phyloP scores from a whole-genome alignment of 495 filamentous ascomycete species.

The Baudoinia panamericana region DNA sequence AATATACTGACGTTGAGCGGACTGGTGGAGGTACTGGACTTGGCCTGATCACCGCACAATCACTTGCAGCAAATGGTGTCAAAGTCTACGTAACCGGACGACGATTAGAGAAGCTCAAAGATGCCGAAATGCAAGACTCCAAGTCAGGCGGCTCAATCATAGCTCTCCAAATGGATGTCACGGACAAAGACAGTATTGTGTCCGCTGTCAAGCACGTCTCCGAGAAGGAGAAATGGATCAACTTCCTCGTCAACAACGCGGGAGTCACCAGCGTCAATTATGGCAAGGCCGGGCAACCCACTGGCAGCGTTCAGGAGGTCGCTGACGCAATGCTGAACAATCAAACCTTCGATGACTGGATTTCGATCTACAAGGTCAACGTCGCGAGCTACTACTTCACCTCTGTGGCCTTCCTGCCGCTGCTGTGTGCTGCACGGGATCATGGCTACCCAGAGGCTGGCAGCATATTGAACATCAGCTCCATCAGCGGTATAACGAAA shows the following conservation, averaged over 20 bases:
- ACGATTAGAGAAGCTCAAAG: conserved; percentile 30
- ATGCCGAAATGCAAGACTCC: conserved; percentile 18
- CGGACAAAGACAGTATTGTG: conserved; percentile 29
- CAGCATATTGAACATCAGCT: conserved; percentile 31
- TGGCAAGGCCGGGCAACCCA: conserved; percentile 27
- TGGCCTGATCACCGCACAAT: conserved; percentile 48
- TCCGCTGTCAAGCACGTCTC: conserved; percentile 27
- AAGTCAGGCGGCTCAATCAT: conserved; percentile 15
- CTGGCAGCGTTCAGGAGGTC: conserved; percentile 22
- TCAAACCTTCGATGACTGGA: conserved; percentile 31
- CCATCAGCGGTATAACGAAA: conserved; percentile 31
- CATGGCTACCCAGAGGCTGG: conserved; percentile 11
- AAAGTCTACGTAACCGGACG: conserved; percentile 61
- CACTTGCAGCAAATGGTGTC: conserved; percentile 50
- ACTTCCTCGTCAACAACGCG: conserved; percentile 22
- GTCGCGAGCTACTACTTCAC: conserved; percentile 32
- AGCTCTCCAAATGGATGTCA: conserved; percentile 27
- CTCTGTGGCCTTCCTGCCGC: conserved; percentile 31
- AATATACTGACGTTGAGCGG: not conserved
- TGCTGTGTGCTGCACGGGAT: conserved; percentile 21
- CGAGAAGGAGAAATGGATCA: conserved; percentile 25
- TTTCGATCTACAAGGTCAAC: conserved; percentile 30
- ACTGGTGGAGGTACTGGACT: conserved; percentile 39
- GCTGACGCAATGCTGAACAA: conserved; percentile 31
- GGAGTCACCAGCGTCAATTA: conserved; percentile 17